phyloP scores from a whole-genome alignment of 106 monocot genomes.

The Acorus calamus region DNA sequence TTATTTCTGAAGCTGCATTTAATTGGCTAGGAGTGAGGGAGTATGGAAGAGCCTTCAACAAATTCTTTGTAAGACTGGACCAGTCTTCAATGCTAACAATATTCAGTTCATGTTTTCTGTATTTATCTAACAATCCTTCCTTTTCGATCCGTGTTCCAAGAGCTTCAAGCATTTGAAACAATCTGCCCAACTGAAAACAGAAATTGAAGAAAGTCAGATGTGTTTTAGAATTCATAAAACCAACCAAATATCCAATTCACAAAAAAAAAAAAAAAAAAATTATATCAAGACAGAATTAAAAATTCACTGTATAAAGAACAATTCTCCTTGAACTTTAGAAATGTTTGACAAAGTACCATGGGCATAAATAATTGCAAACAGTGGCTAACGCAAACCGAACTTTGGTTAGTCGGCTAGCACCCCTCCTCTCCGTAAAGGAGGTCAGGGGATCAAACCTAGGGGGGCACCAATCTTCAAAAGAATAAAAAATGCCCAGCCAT shows the following conservation, averaged over 20 bases:
- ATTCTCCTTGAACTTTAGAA: no score
- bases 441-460: no score
- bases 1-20: slow-evolving; percentile 91
- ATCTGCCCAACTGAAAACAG: slow-evolving; percentile 58
- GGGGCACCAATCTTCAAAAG: no score
- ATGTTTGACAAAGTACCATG: no score
- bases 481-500: no score
- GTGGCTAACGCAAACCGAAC: no score
- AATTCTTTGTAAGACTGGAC: slow-evolving; percentile 54
- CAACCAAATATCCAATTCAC: neutral
- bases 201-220: no score
- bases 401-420: no score
- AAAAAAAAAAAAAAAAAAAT: neutral
- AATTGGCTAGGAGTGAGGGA: slow-evolving; percentile 81
- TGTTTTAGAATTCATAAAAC: neutral
- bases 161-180: slow-evolving; percentile 92
- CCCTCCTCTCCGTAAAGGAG: no score
- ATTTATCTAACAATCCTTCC: slow-evolving; percentile 62
- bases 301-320: no score
- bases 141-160: slow-evolving; percentile 70
- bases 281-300: no score
- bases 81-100: slow-evolving; percentile 47
- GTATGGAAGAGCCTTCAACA: slow-evolving; percentile 73
- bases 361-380: no score
- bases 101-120: slow-evolving; percentile 44